Percentiles rank a stretch among this genome's conserved stretches.
These are phyloP conservation scores for Fusarium chlamydosporum DNA, from an alignment of 2,329 filamentous ascomycete species.

Conservation along the genomic window DNA sequence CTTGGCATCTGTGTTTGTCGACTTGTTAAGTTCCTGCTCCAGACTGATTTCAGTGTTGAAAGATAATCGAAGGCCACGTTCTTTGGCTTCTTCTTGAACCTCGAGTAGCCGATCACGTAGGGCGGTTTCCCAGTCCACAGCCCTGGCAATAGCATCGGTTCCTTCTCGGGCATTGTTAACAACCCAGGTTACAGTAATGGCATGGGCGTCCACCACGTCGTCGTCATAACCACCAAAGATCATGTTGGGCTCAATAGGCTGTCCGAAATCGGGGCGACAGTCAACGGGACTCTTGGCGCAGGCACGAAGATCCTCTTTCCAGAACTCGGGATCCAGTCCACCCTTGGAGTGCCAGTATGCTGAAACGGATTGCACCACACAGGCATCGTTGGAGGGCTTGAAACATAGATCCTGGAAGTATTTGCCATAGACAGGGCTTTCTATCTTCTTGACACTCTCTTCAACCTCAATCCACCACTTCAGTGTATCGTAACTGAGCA, in stretches of 20 bases:
- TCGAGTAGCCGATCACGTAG: constrained; percentile 80
- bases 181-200: constrained; percentile 94
- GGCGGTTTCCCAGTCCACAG: constrained; percentile 90
- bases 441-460: constrained; percentile 78
- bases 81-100: constrained; percentile 83
- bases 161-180: constrained; percentile 87
- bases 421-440: constrained; percentile 76
- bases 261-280: constrained; percentile 89
- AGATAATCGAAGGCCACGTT: constrained; percentile 86
- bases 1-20: constrained; percentile 97
- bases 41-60: constrained; percentile 97
- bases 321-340: constrained; percentile 63
- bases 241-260: constrained; percentile 87
- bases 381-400: constrained; percentile 90
- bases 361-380: constrained; percentile 92
- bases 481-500: constrained; percentile 89
- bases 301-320: constrained; percentile 78
- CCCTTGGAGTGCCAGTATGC: constrained; percentile 83
- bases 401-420: constrained; percentile 90
- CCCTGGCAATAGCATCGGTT: constrained; percentile 75
- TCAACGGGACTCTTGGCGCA: constrained; percentile 85
- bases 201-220: constrained; percentile 79
- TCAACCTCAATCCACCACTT: constrained; percentile 96
- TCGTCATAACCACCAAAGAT: constrained; percentile 85
- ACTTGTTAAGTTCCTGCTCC: constrained; percentile 96